phyloP scores from a whole-genome alignment of 1,139 yeast species.

The Yamadazyma sp. region DNA sequence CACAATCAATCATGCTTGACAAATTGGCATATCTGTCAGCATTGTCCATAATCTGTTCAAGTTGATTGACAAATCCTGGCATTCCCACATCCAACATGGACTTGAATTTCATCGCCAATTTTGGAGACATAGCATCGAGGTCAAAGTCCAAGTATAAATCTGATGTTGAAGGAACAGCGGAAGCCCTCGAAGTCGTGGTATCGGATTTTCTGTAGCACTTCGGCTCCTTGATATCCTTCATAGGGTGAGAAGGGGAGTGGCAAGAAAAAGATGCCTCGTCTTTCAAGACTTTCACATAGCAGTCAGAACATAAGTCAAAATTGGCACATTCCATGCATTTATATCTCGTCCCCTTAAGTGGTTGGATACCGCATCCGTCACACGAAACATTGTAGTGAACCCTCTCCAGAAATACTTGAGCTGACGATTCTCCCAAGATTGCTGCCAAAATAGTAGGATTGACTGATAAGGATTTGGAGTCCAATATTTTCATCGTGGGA shows the following conservation, averaged over 20 bases:
- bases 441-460: conserved; percentile 5
- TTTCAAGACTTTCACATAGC: conserved; percentile 30
- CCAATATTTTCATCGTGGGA: conserved; percentile 31
- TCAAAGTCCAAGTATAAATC: conserved; percentile 30
- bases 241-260: conserved; percentile 28
- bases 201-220: conserved; percentile 6
- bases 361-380: conserved; percentile 39
- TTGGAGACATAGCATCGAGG: conserved; percentile 22
- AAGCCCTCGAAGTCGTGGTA: background rate
- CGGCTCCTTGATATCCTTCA: conserved; percentile 27
- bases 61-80: conserved; percentile 22
- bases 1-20: conserved; percentile 13
- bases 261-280: conserved; percentile 16
- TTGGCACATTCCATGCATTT: conserved; percentile 53
- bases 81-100: conserved; percentile 17
- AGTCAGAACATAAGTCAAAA: conserved; percentile 55
- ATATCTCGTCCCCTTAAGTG: conserved; percentile 50
- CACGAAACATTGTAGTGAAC: conserved; percentile 30
- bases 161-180: background rate
- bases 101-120: conserved; percentile 21
- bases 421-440: background rate
- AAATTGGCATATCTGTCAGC: conserved; percentile 29
- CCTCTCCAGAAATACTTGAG: conserved; percentile 1
- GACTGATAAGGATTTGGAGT: conserved; percentile 17
- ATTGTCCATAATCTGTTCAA: conserved; percentile 23